These are phyloP conservation scores for Mycena filopes DNA, from an alignment of 768 basidiomycete genomes.

Conservation along the genomic window DNA sequence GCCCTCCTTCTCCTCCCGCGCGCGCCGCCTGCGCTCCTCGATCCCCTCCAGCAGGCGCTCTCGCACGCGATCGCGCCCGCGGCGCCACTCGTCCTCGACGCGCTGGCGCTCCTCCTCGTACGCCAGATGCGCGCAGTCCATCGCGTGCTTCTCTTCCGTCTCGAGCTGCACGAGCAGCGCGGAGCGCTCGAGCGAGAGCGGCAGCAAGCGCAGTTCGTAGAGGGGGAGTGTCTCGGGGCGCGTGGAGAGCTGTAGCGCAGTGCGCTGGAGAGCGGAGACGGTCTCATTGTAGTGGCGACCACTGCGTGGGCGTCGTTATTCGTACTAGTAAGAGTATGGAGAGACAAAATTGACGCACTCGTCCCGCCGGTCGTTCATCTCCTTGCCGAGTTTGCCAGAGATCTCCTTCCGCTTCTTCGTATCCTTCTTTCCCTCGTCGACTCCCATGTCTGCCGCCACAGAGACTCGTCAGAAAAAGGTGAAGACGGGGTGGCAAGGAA, in stretches of 20 bases:
- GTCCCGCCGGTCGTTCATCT: conserved; percentile 78
- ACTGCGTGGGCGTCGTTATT: conserved; percentile 45
- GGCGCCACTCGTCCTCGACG: conserved; percentile 86
- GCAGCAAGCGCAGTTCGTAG: conserved; percentile 79
- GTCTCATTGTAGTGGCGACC: conserved; percentile 71
- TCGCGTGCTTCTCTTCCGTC: conserved; percentile 74
- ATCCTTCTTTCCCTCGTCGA: conserved; percentile 65
- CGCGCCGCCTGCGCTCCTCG: conserved; percentile 81
- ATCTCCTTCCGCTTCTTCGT: conserved; percentile 72
- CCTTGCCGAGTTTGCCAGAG: conserved; percentile 76
- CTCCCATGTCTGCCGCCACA: conserved; percentile 23
- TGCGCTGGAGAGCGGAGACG: conserved; percentile 67
- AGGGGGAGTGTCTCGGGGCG: conserved; percentile 73
- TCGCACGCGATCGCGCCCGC: conserved; percentile 77
- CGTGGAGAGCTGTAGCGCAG: conserved; percentile 70
- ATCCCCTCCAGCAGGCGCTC: conserved; percentile 86
- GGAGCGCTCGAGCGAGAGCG: conserved; percentile 80
- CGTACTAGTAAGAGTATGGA: conserved; percentile 7
- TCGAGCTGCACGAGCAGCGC: conserved; percentile 75
- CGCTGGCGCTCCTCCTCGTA: conserved; percentile 82
- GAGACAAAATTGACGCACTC: conserved; percentile 60
- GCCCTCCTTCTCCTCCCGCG: conserved; percentile 89
- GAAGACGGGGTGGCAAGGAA: not conserved
- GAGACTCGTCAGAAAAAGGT: not conserved
- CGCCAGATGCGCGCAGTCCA: conserved; percentile 73